Base-by-base conservation (phyloP, 108 stramenopile genomes). In the Hondaea fermentalgiana region DNA sequence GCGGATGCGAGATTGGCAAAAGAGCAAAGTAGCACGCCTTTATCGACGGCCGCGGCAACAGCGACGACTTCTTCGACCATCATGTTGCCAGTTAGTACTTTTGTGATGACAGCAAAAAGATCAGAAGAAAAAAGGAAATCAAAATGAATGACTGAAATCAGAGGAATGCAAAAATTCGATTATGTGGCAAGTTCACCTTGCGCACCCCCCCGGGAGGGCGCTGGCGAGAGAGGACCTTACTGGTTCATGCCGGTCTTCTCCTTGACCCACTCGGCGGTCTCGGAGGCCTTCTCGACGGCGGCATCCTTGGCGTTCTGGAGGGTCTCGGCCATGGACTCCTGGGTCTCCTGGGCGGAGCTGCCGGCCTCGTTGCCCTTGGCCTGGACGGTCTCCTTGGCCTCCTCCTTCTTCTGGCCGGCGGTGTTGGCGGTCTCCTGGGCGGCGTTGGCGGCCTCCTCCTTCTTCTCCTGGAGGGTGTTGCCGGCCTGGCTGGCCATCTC, bases 181-280 rank as follows among this genome's bases (percentile, higher is more conserved):
- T 57, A 57, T 57, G 55, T 57, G 55, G 55, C 55, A 57, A 14
- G 55, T 57, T 35, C 29, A 35, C 29, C 29, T 35, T 35, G 29
- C 29, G 55, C 14, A 57, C 55, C 14, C n/a, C n/a, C n/a, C n/a
- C n/a, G n/a, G n/a, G n/a, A 14, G 2, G 14, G 55, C 55, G 55
- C 55, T 57, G 12, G 55, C 14, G 12, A 57, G 14, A 57, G 55
- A 14, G 14, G 55, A 42, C 35, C 35, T 69, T 69, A 69, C 64
- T 69, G 64, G 64, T 69, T 42, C 64, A 69, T 69, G 64, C 64
- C 64, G 64, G 64, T 69, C 64, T 69, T 69, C 64, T 69, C 64
- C 64, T 69, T 69, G 64, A 69, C 64, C 29, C 25, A 69, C 29
- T 69, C 35, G 35, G 64, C 16, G 64, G 64, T 42, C 64, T 69